Conservation (phyloP, 805 yeast genomes). For the Ogataea polymorpha region DNA sequence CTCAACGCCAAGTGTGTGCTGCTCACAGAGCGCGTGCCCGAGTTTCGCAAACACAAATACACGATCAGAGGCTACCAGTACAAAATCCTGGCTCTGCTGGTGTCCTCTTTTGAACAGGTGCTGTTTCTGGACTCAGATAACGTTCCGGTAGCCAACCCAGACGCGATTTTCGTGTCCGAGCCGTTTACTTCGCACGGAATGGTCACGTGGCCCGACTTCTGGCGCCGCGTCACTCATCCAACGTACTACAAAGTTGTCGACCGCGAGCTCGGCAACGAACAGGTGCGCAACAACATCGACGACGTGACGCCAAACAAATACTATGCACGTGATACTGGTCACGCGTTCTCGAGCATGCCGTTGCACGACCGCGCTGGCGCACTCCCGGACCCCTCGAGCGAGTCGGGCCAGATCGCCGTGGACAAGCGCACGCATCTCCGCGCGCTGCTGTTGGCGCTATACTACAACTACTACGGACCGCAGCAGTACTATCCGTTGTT, state of each 20-base stretch:
- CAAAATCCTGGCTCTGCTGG: slow-evolving; percentile 46
- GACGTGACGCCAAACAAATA: slow-evolving; percentile 25
- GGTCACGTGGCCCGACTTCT: slow-evolving; percentile 59
- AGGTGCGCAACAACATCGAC: slow-evolving; percentile 31
- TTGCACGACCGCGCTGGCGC: slow-evolving; percentile 51
- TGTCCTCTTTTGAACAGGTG: slow-evolving; percentile 52
- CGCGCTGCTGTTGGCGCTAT: slow-evolving; percentile 46
- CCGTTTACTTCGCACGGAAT: slow-evolving; percentile 53
- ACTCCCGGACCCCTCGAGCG: slow-evolving; percentile 53
- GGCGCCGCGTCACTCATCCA: slow-evolving; percentile 57
- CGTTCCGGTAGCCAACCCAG: slow-evolving; percentile 46
- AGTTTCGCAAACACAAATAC: slow-evolving; percentile 22
- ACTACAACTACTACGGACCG: slow-evolving; percentile 53
- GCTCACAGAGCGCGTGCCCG: slow-evolving; percentile 48
- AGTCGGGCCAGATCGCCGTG: slow-evolving; percentile 53
- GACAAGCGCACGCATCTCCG: slow-evolving; percentile 47
- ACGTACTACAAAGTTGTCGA: slow-evolving; percentile 45
- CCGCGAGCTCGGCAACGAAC: slow-evolving; percentile 30
- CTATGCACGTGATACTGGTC: slow-evolving; percentile 14
- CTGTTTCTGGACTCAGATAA: slow-evolving; percentile 53
- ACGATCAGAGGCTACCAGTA: slow-evolving; percentile 46
- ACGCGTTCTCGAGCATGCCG: slow-evolving; percentile 32
- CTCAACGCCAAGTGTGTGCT: slow-evolving; percentile 61
- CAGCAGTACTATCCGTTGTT: slow-evolving; percentile 44
- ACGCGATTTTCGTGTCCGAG: slow-evolving; percentile 48